These are phyloP conservation scores for Fraxinus anomala DNA, from an alignment of 257 asterid species.

Conservation along the genomic window DNA sequence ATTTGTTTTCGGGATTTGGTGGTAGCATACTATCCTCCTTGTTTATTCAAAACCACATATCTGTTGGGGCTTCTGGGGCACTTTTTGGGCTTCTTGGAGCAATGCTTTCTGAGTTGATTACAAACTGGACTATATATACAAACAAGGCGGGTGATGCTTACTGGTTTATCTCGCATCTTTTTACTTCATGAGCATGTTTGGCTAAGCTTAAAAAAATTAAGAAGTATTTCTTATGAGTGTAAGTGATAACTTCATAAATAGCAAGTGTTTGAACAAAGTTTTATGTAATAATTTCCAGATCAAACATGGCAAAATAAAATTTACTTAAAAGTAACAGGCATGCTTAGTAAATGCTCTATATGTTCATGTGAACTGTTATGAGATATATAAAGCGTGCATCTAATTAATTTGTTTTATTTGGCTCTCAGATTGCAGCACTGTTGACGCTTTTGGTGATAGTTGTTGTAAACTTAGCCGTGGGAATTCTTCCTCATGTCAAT, in stretches of 20 bases:
- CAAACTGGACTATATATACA: conserved; percentile 7
- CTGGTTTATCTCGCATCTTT: neutral
- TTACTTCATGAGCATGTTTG: too few species aligned
- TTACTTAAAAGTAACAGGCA: too few species aligned
- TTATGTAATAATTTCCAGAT: too few species aligned
- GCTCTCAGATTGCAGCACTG: conserved; percentile 7
- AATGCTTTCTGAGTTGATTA: conserved; percentile 17
- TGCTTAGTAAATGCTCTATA: too few species aligned
- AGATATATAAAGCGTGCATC: neutral
- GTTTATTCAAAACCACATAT: conserved; percentile 2
- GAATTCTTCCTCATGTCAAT: conserved; percentile 8
- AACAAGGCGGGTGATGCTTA: conserved; percentile 56
- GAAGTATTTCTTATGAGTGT: too few species aligned
- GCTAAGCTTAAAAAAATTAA: too few species aligned
- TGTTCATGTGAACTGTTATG: too few species aligned
- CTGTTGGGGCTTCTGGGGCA: conserved; percentile 20
- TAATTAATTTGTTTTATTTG: neutral
- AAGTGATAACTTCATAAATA: too few species aligned
- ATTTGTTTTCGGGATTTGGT: conserved; percentile 74
- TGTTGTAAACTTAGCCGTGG: neutral
- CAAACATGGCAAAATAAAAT: too few species aligned
- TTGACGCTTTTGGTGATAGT: conserved; percentile 3
- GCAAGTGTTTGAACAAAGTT: too few species aligned
- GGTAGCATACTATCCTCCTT: conserved; percentile 35
- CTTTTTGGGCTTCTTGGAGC: conserved; percentile 26